phyloP scores from a whole-genome alignment of 306 rosid genomes.

The Macrotyloma uniflorum region DNA sequence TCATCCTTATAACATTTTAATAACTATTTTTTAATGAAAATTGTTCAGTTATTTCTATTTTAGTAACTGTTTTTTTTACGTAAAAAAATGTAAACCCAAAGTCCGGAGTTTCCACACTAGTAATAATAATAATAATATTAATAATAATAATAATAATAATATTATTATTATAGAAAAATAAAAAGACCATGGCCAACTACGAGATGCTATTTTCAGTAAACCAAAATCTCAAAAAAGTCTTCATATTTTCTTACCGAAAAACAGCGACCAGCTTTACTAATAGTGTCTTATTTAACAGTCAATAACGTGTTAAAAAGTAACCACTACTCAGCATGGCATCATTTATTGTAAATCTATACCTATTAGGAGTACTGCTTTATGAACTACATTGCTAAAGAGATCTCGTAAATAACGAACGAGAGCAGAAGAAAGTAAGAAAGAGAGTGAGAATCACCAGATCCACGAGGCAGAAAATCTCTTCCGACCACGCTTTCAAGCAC shows the following conservation, averaged over 20 bases:
- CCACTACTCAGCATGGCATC: neutral
- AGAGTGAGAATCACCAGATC: constrained; percentile 68
- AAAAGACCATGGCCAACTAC: neutral
- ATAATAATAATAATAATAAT: too few species aligned
- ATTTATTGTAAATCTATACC: neutral
- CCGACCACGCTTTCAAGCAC: constrained; percentile 98
- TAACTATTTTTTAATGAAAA: too few species aligned
- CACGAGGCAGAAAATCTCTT: constrained; percentile 98
- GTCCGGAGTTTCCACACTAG: too few species aligned
- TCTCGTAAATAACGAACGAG: neutral
- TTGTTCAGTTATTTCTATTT: too few species aligned
- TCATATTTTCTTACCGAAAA: neutral
- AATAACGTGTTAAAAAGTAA: too few species aligned
- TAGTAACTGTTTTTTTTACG: too few species aligned
- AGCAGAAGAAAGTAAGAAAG: neutral
- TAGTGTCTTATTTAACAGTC: neutral
- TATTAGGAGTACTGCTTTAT: neutral
- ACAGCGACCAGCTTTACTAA: neutral
- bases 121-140: too few species aligned
- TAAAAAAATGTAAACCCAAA: too few species aligned
- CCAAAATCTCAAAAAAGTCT: neutral
- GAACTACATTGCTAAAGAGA: constrained; percentile 31
- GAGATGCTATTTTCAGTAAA: constrained; percentile 8
- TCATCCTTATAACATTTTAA: too few species aligned
- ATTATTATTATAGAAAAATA: neutral